phyloP scores from a whole-genome alignment of 139 green algal genomes.

The Asterochloris erici region DNA sequence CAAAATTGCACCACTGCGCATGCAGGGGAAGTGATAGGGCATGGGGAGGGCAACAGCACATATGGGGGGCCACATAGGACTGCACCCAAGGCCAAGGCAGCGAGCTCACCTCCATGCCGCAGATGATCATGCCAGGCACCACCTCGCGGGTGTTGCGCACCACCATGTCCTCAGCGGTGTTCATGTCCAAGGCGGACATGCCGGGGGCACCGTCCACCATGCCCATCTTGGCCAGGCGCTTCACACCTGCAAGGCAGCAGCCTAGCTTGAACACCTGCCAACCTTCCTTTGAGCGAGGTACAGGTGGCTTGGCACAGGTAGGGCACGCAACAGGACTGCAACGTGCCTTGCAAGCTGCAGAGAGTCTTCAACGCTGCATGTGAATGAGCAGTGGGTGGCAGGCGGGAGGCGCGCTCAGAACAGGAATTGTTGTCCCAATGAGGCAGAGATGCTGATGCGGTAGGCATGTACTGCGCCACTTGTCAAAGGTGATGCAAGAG shows the following conservation, averaged over 20 bases:
- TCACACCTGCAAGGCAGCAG: constrained; percentile 58
- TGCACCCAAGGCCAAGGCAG: not conserved
- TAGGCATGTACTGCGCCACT: too few species aligned
- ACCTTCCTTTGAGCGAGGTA: not conserved
- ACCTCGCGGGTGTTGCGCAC: constrained; percentile 84
- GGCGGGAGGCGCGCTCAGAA: too few species aligned
- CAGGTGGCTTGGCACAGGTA: not conserved
- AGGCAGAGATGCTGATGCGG: too few species aligned
- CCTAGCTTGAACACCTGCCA: not conserved
- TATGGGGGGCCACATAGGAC: too few species aligned
- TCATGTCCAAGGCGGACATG: constrained; percentile 98
- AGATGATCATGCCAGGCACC: constrained; percentile 93
- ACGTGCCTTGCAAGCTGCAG: too few species aligned
- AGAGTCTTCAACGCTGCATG: too few species aligned
- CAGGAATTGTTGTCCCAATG: too few species aligned
- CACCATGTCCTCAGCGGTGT: constrained; percentile 83
- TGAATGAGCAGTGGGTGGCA: too few species aligned
- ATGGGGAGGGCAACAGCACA: too few species aligned
- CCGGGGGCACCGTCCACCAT: constrained; percentile 79
- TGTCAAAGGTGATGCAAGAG: too few species aligned
- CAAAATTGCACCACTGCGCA: too few species aligned
- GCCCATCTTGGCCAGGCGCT: constrained; percentile 84
- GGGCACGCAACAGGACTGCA: not conserved
- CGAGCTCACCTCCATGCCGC: constrained; percentile 88
- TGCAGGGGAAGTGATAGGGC: too few species aligned